Percentiles rank a stretch among this genome's conserved stretches.
phyloP scores from a whole-genome alignment of 2,329 filamentous ascomycete genomes.

The Juglanconis sp. region DNA sequence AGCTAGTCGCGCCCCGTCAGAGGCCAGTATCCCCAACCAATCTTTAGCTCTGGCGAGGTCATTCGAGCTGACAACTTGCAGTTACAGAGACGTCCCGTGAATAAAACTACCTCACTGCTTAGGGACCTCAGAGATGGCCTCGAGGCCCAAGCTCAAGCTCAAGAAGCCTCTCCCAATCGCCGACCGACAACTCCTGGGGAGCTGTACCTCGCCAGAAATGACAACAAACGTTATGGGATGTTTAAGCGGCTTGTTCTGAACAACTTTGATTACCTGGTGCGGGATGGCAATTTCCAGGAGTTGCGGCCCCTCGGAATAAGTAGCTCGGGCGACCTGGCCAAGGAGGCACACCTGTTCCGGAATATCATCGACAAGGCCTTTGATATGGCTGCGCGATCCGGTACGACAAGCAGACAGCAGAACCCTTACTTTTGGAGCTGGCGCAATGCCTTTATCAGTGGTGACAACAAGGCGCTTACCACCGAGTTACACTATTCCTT shows the following conservation, averaged over 20 bases:
- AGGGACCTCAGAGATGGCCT: constrained; percentile 6
- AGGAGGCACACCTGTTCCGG: constrained; percentile 44
- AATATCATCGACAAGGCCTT: constrained; percentile 43
- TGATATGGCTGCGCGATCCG: constrained; percentile 36
- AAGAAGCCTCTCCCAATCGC: not conserved
- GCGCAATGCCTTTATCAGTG: constrained; percentile 56
- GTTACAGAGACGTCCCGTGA: not conserved
- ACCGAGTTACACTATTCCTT: constrained; percentile 66
- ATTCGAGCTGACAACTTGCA: constrained; percentile 1
- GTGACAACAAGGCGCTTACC: constrained; percentile 47
- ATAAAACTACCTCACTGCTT: constrained; percentile 8
- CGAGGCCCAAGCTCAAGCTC: constrained; percentile 4
- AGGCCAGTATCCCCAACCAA: too few species aligned
- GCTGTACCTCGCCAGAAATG: not conserved
- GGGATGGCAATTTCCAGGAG: constrained; percentile 25
- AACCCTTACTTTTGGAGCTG: constrained; percentile 58
- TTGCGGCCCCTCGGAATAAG: constrained; percentile 34
- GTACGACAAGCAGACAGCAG: constrained; percentile 34
- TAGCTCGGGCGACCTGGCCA: constrained; percentile 40
- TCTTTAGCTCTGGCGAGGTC: too few species aligned
- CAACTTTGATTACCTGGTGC: constrained; percentile 35
- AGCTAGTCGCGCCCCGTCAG: constrained; percentile 23
- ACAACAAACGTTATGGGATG: constrained; percentile 4
- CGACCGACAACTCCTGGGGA: too few species aligned
- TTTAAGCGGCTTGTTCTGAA: constrained; percentile 26